Percentiles rank a stretch among this genome's conserved stretches.
Conservation (phyloP, 257 asterid species). For the Lycium ferocissimum region DNA sequence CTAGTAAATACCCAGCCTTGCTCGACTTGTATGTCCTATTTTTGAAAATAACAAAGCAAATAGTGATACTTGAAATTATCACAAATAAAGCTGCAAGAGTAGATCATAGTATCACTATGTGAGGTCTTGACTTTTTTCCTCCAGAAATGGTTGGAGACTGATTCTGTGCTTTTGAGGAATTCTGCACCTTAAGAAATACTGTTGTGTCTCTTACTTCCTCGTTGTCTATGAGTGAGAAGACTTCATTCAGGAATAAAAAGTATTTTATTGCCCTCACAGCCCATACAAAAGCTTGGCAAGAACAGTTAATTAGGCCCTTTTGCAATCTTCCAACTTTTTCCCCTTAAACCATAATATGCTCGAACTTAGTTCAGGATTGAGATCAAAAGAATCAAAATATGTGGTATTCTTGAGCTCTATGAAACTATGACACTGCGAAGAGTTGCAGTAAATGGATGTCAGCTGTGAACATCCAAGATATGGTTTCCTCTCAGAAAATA, state of each 20-base stretch:
- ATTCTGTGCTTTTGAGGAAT: background rate
- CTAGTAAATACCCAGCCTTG: background rate
- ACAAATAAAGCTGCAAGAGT: background rate
- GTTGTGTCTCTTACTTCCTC: background rate
- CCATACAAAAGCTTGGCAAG: slow-evolving; percentile 15
- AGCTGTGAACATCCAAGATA: background rate
- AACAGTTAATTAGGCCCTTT: slow-evolving; percentile 10
- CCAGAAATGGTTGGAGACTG: background rate
- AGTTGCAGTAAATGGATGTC: background rate
- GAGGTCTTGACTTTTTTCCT: background rate
- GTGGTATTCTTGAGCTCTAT: background rate
- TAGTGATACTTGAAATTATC: background rate
- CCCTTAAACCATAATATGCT: too few relatives aligned
- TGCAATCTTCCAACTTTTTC: background rate
- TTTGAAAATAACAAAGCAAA: background rate
- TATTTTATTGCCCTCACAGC: too few relatives aligned
- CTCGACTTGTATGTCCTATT: background rate
- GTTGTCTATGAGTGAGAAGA: background rate
- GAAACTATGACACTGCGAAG: background rate
- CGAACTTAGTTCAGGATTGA: too few relatives aligned
- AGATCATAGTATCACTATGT: background rate
- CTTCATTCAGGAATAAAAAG: slow-evolving; percentile 5
- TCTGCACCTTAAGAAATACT: background rate
- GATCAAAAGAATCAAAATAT: too few relatives aligned
- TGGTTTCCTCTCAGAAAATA: background rate